Conservation (phyloP, 1,139 yeast species). For the Geotrichum histeridarum region DNA sequence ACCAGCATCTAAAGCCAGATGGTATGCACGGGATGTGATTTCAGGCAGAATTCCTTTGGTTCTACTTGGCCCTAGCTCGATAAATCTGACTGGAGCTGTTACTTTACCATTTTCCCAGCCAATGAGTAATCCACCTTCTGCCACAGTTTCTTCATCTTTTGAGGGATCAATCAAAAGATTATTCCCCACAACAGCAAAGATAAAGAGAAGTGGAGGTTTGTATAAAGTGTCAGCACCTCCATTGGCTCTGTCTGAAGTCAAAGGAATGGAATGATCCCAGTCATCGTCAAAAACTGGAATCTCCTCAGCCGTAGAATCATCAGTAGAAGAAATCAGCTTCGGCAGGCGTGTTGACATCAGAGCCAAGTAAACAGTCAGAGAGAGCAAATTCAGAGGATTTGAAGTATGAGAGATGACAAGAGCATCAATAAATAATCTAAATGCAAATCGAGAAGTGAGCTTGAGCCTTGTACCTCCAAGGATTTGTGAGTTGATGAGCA, state of each 20-base stretch:
- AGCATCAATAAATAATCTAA: constrained; percentile 71
- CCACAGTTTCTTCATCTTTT: constrained; percentile 74
- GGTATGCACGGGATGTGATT: constrained; percentile 33
- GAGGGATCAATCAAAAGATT: constrained; percentile 77
- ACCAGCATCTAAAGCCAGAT: constrained; percentile 34
- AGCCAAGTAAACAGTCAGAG: constrained; percentile 76
- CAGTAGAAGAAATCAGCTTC: constrained; percentile 57
- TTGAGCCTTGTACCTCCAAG: constrained; percentile 46
- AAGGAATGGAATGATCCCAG: constrained; percentile 56
- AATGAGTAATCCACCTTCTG: constrained; percentile 72
- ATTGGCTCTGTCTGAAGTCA: constrained; percentile 37
- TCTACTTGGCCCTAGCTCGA: constrained; percentile 24
- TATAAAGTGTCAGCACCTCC: constrained; percentile 32
- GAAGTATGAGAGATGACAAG: constrained; percentile 62
- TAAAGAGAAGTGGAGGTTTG: constrained; percentile 69
- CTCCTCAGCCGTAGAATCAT: constrained; percentile 58
- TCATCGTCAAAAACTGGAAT: constrained; percentile 89
- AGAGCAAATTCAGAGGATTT: constrained; percentile 72
- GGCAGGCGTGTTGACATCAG: constrained; percentile 76
- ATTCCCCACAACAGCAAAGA: constrained; percentile 67
- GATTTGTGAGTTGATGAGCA: constrained; percentile 37
- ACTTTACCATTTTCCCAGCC: constrained; percentile 65
- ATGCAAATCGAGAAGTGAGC: constrained; percentile 69
- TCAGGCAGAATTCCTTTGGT: constrained; percentile 30
- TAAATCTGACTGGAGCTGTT: constrained; percentile 42